Base-by-base conservation (phyloP, 805 yeast genomes). In the Kuraishia ogatae region DNA sequence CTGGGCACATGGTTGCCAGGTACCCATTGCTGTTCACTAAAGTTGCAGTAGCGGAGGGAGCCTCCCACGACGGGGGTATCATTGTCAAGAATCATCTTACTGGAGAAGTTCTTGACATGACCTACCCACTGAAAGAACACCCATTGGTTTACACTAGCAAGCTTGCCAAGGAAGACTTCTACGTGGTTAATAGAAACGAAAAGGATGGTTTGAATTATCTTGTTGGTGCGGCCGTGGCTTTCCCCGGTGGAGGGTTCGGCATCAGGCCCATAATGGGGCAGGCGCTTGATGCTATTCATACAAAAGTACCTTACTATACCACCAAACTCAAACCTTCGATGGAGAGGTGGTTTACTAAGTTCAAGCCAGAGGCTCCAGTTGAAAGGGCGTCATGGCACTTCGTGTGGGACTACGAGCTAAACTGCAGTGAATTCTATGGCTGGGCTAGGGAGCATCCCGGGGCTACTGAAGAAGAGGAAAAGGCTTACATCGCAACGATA, bases 381-480 rank as follows among this genome's bases (percentile, higher is more conserved):
- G 91, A 85, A 64, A 76, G 92, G 62, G 90, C 90, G 1, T 80
- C 86, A 2, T 85, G 87, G 86, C 84, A 83, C 62, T 79, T 85
- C 48, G 74, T 88, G 2, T 85, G 89, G 90, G 90, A 85, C 64
- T 83, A 83, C 62, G 79, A 81, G 61, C 70, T 85, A 58, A 71
- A 79, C 52, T 67, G 78, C 53, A 81, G 79, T 58, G 80, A 78
- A 56, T 79, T 85, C 23, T 83, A 84, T 66, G 78, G 80, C 24
- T 63, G 78, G 51, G 59, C 67, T 22, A 47, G 49, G 19, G 49
- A 47, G 22, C 22, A 47, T 13, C 49, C 22, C 6, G 22, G 15
- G 6, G 24, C 24, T 3, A 20, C 49, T 10, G 19, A 67, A 48
- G 68, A 63, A 6, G 77, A 71, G 28, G 84, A 81, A 29, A 73